These are phyloP conservation scores for Lentinula boryana DNA, from an alignment of 768 basidiomycete genomes.

Conservation along the genomic window DNA sequence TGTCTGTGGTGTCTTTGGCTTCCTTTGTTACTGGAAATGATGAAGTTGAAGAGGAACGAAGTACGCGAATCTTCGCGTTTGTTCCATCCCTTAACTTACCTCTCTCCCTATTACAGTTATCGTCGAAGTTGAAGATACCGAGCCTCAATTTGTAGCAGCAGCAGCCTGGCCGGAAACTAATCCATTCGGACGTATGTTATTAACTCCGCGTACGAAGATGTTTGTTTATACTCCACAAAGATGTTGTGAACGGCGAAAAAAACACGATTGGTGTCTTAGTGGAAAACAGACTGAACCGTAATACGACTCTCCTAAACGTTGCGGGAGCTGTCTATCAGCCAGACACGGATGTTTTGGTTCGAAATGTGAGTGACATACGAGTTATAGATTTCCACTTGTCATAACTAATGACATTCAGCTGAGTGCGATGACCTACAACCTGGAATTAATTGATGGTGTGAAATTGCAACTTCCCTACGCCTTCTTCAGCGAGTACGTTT, in stretches of 20 bases:
- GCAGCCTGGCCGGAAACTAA: slow-evolving; percentile 69
- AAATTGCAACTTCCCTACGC: slow-evolving; percentile 64
- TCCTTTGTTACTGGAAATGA: slow-evolving; percentile 26
- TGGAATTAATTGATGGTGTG: slow-evolving; percentile 46
- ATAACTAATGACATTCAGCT: slow-evolving; percentile 33
- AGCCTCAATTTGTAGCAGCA: slow-evolving; percentile 22
- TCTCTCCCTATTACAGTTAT: slow-evolving; percentile 14
- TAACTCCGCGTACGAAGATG: not conserved
- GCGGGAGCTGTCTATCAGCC: slow-evolving; percentile 66
- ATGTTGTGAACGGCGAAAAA: slow-evolving; percentile 79
- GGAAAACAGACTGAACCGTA: slow-evolving; percentile 72
- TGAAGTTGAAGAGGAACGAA: slow-evolving; percentile 35
- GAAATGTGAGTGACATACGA: slow-evolving; percentile 50
- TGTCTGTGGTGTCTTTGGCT: slow-evolving; percentile 21
- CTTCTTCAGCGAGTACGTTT: slow-evolving; percentile 78
- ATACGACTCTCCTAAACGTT: slow-evolving; percentile 61
- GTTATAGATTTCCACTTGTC: not conserved
- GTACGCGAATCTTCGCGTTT: not conserved
- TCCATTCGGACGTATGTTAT: slow-evolving; percentile 65
- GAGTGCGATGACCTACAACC: slow-evolving; percentile 46
- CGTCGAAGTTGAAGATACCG: slow-evolving; percentile 49
- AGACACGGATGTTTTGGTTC: slow-evolving; percentile 55
- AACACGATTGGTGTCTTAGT: slow-evolving; percentile 60
- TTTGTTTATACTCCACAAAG: slow-evolving; percentile 26
- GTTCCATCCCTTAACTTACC: slow-evolving; percentile 7